These are phyloP conservation scores for Exophiala lecanii-corni DNA, from an alignment of 2,329 filamentous ascomycete genomes.

Conservation along the genomic window DNA sequence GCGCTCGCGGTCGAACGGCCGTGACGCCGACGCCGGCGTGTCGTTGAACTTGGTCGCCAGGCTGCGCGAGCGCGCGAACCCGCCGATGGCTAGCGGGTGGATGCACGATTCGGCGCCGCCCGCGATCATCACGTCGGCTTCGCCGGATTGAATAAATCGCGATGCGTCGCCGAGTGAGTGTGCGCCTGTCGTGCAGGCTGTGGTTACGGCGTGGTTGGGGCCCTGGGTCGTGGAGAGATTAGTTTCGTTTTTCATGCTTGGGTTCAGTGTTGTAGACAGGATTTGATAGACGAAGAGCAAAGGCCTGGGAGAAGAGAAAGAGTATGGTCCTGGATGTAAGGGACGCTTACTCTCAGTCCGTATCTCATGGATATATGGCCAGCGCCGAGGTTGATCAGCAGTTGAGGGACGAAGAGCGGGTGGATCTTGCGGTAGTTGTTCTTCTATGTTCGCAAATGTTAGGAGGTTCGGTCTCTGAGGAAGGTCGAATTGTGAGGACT, in stretches of 20 bases:
- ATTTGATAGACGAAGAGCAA: no score
- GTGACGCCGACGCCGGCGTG: constrained; percentile 63
- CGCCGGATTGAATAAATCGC: constrained; percentile 85
- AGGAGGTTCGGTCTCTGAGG: background rate
- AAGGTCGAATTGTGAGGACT: constrained; percentile 36
- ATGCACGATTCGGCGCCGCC: constrained; percentile 94
- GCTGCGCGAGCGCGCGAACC: constrained; percentile 83
- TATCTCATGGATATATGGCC: constrained; percentile 93
- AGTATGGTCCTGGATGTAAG: background rate
- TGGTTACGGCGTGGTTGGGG: constrained; percentile 88
- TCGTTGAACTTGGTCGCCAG: constrained; percentile 78
- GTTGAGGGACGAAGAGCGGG: constrained; percentile 84
- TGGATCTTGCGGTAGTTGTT: constrained; percentile 75
- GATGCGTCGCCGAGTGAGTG: constrained; percentile 92
- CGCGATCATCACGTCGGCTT: constrained; percentile 94
- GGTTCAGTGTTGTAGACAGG: no score
- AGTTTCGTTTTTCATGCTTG: no score
- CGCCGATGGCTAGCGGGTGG: constrained; percentile 86
- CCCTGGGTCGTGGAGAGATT: constrained; percentile 59
- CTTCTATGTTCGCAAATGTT: constrained; percentile 21
- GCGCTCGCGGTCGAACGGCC: constrained; percentile 78
- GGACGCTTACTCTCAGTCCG: constrained; percentile 59
- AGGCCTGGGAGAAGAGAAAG: background rate
- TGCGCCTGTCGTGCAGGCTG: constrained; percentile 91
- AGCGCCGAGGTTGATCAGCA: constrained; percentile 91